A percentile compares a stretch with the other conserved stretches of the same genome.
Evolutionary conservation across 352 stramenopile genomes (phyloP).

Genomic region (Phytophthora palmivora): DNA sequence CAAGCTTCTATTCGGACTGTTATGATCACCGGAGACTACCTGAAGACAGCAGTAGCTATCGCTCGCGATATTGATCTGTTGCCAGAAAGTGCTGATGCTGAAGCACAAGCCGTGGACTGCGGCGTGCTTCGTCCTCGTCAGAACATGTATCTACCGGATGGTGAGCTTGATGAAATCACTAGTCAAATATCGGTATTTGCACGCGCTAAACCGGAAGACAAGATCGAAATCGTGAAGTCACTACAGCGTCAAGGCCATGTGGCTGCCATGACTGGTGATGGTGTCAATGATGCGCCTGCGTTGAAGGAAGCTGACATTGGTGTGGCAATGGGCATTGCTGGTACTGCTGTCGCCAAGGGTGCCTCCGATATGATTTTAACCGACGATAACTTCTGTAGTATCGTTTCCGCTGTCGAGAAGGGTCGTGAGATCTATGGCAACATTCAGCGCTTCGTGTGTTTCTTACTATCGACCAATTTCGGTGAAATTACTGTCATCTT

Average conservation of each 20-base stretch:
- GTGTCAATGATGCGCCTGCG: conserved; percentile 98
- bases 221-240: conserved; percentile 95
- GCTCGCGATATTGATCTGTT: conserved; percentile 92
- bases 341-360: conserved; percentile 97
- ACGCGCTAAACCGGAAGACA: conserved; percentile 94
- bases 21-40: conserved; percentile 96
- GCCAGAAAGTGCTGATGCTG: conserved; percentile 43
- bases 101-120: conserved; percentile 73
- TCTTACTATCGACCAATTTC: conserved; percentile 97
- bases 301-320: conserved; percentile 96
- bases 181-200: conserved; percentile 92
- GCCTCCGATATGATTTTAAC: conserved; percentile 98
- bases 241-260: conserved; percentile 86
- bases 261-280: conserved; percentile 98
- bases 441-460: conserved; percentile 98
- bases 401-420: conserved; percentile 96
- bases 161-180: conserved; percentile 89
- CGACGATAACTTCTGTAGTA: conserved; percentile 98
- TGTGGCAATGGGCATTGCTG: conserved; percentile 97
- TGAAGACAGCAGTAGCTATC: conserved; percentile 95
- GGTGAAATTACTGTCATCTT: conserved; percentile 92
- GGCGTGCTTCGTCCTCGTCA: conserved; percentile 56
- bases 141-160: conserved; percentile 55
- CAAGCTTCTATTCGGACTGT: conserved; percentile 70
- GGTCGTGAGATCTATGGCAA: conserved; percentile 97